Base-by-base conservation (phyloP, 2,329 filamentous ascomycete genomes). In the Verticillium tricorpus region DNA sequence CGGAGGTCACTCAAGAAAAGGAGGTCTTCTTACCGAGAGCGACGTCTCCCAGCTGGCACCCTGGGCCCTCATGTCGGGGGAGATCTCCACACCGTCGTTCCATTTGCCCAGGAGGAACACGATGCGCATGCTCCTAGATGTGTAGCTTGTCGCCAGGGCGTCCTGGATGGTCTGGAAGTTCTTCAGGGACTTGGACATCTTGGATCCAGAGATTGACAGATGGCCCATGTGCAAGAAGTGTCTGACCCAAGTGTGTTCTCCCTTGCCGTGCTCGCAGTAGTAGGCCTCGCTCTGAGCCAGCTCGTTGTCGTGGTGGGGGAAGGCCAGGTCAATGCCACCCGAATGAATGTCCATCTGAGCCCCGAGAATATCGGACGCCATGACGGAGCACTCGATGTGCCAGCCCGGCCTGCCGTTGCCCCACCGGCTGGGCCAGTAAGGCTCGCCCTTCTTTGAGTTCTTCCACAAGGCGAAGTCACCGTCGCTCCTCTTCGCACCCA, bases 151-250 rank as follows among this genome's bases (percentile, higher is more conserved):
- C 12, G 77, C 77, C 8, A 98, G 78, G 0, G 93, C 93, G 73
- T 96, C 91, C 34, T 92, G 85, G 65, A 98, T 96, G 0, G 94
- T 97, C 50, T 92, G 92, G 75, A 97, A 97, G 74, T 97, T 98
- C 80, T 98, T 97, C 62, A 98, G 77, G 17, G 88, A 92, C 76
- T 98, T 98, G 62, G 90, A 94, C 94, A 98, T 98, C 75, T 98
- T 98, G 25, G 89, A 92, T 0, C 94, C 93, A 31, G 89, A 86
- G 62, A 98, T 97, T 6, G 88, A 90, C 57, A 65, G 60, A 73
- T 98, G 94, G 0, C 94, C 94, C 89, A 96, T 97, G 72, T 97
- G 94, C 17, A 97, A 73, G 77, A 97, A 98, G 77, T 97, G 96
- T 72, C 95, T 96, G 58, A 97, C 91, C 94, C 94, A 97, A 63